Evolutionary conservation across 2,329 filamentous ascomycete genomes (phyloP).

Genomic region (Exophiala xenobiotica): DNA sequence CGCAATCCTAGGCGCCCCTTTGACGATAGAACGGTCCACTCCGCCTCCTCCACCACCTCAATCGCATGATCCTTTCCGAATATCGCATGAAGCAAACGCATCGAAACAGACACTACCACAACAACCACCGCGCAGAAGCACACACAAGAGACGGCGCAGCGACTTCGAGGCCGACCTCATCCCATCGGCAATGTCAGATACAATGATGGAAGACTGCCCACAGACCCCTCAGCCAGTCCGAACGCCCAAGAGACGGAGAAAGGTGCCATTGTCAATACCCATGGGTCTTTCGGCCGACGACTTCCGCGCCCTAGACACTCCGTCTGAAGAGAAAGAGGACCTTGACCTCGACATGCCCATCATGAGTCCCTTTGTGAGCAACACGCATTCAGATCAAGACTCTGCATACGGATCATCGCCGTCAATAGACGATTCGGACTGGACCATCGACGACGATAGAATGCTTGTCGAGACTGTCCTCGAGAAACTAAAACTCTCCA

Average conservation of each 20-base stretch:
- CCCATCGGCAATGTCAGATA: slow-evolving; percentile 25
- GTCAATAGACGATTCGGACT: slow-evolving; percentile 29
- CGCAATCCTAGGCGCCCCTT: slow-evolving; percentile 27
- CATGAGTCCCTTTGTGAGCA: slow-evolving; percentile 13
- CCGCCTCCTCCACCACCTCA: slow-evolving; percentile 34
- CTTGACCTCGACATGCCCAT: slow-evolving; percentile 15
- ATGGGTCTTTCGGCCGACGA: slow-evolving; percentile 45
- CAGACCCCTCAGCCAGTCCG: slow-evolving; percentile 20
- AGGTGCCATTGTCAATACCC: slow-evolving; percentile 45
- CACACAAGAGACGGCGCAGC: slow-evolving; percentile 43
- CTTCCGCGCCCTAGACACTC: slow-evolving; percentile 42
- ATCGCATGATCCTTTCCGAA: slow-evolving; percentile 30
- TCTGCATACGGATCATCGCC: slow-evolving; percentile 22
- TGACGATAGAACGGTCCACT: slow-evolving; percentile 34
- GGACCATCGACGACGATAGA: slow-evolving; percentile 44
- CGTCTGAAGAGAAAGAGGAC: slow-evolving; percentile 27
- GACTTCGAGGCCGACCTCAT: slow-evolving; percentile 31
- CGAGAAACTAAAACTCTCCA: slow-evolving; percentile 44
- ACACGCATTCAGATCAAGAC: slow-evolving; percentile 16
- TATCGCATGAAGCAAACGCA: slow-evolving; percentile 13
- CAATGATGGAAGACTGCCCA: slow-evolving; percentile 20
- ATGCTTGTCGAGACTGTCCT: slow-evolving; percentile 45
- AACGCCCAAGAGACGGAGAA: slow-evolving; percentile 47
- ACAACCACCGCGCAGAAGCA: slow-evolving; percentile 35
- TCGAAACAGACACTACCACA: slow-evolving; percentile 26